Evolutionary conservation across 2,329 filamentous ascomycete species (phyloP).

Genomic region (Macrophomina pseudophaseolina): DNA sequence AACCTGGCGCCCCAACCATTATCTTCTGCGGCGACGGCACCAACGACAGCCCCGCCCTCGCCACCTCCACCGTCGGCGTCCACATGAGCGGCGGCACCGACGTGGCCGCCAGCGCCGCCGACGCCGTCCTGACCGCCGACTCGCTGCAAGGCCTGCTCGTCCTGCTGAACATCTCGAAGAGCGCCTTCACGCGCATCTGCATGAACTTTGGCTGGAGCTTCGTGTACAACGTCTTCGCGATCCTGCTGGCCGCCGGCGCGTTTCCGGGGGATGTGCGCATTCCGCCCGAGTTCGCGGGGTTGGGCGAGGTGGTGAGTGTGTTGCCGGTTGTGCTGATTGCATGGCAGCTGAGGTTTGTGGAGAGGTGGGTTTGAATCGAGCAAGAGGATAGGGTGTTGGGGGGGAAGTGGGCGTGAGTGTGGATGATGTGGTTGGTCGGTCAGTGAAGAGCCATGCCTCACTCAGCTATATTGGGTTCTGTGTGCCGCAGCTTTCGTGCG

Average conservation of each 20-base stretch:
- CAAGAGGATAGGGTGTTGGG: too few species aligned
- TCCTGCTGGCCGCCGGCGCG: conserved; percentile 69
- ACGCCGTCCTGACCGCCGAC: conserved; percentile 41
- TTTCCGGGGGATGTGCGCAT: conserved; percentile 62
- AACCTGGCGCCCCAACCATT: not conserved
- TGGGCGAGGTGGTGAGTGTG: conserved; percentile 77
- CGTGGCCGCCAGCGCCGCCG: conserved; percentile 69
- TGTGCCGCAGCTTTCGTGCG: too few species aligned
- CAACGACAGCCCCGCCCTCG: conserved; percentile 76
- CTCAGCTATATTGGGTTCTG: too few species aligned
- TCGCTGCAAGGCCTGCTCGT: conserved; percentile 50
- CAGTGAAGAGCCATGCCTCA: too few species aligned
- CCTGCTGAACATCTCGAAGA: conserved; percentile 60
- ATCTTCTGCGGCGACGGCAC: conserved; percentile 76
- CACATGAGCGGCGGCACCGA: conserved; percentile 66
- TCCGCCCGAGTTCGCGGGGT: conserved; percentile 67
- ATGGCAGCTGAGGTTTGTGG: conserved; percentile 50
- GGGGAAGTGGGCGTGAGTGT: too few species aligned
- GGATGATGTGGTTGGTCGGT: too few species aligned
- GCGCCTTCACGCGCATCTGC: conserved; percentile 47
- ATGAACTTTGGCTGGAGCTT: conserved; percentile 75
- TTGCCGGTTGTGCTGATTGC: conserved; percentile 69
- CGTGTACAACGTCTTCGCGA: conserved; percentile 71
- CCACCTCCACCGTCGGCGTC: conserved; percentile 72
- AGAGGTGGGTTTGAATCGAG: conserved; percentile 1